phyloP scores from a whole-genome alignment of 148 eudicot species.

The Gaultheria prostrata region DNA sequence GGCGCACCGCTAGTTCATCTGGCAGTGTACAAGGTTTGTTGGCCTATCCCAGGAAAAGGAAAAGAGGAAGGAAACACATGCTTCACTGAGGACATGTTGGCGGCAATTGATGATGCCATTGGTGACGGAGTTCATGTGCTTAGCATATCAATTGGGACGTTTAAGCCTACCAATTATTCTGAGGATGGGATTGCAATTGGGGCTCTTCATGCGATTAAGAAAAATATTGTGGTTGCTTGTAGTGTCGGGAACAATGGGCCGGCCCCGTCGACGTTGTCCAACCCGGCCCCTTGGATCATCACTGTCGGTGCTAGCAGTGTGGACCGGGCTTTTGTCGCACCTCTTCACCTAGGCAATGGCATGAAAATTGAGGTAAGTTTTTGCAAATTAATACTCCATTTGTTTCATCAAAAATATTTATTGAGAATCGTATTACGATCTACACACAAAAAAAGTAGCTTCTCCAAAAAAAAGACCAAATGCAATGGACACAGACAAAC shows the following conservation, averaged over 20 bases:
- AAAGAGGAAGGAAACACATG: slow-evolving; percentile 65
- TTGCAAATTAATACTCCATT: not conserved
- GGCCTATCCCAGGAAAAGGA: slow-evolving; percentile 56
- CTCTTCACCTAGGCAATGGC: slow-evolving; percentile 65
- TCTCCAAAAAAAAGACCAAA: too few relatives aligned
- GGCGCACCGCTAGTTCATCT: slow-evolving; percentile 83
- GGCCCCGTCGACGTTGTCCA: slow-evolving; percentile 38
- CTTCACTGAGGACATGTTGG: slow-evolving; percentile 70
- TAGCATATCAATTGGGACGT: slow-evolving; percentile 66
- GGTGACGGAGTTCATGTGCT: slow-evolving; percentile 71
- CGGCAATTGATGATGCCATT: slow-evolving; percentile 86
- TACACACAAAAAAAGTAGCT: too few relatives aligned
- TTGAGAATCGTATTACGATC: too few relatives aligned
- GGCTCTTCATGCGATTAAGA: slow-evolving; percentile 64
- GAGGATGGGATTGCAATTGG: slow-evolving; percentile 72
- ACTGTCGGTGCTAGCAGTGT: slow-evolving; percentile 87
- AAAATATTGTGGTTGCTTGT: slow-evolving; percentile 55
- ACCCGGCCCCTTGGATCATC: slow-evolving; percentile 81
- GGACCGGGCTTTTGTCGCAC: slow-evolving; percentile 59
- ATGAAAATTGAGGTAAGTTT: slow-evolving; percentile 45
- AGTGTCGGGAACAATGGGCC: slow-evolving; percentile 89
- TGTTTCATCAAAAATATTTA: not conserved
- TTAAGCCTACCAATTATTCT: slow-evolving; percentile 16
- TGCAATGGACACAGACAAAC: too few relatives aligned
- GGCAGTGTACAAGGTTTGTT: slow-evolving; percentile 84